Evolutionary conservation across 164 flowering plant species (phyloP).

Genomic region (Annona squamosa): DNA sequence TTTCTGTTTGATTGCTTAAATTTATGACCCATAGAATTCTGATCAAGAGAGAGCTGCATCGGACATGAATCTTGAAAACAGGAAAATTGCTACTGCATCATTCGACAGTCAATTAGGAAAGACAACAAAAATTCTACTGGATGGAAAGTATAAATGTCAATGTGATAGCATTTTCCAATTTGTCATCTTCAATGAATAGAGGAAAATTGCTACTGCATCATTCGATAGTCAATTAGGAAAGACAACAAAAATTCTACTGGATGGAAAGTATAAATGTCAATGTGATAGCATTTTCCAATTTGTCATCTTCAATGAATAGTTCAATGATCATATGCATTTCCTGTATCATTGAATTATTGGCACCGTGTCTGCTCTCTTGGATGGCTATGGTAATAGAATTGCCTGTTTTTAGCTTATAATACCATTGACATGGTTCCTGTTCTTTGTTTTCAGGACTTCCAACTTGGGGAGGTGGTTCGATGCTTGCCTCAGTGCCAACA

Average conservation of each 20-base stretch:
- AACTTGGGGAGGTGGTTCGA: constrained; percentile 68
- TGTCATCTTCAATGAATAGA: no score
- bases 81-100: no score
- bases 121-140: background rate
- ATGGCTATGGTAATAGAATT: background rate
- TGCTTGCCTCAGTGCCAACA: constrained; percentile 80
- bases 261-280: background rate
- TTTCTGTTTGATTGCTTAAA: background rate
- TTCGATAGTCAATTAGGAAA: background rate
- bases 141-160: background rate
- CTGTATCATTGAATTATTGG: background rate
- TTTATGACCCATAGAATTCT: background rate
- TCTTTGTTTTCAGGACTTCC: constrained; percentile 52
- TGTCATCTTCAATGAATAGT: no score
- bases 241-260: background rate
- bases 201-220: no score
- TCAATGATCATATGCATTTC: background rate
- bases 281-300: background rate
- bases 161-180: background rate
- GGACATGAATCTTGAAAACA: no score
- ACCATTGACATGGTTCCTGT: background rate
- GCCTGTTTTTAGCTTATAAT: background rate
- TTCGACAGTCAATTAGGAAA: background rate
- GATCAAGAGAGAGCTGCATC: no score
- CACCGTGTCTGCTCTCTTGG: background rate